Percentiles rank a stretch among this genome's conserved stretches.
Evolutionary conservation across 1,139 yeast species (phyloP).

Genomic region (Blastobotrys serpentis): DNA sequence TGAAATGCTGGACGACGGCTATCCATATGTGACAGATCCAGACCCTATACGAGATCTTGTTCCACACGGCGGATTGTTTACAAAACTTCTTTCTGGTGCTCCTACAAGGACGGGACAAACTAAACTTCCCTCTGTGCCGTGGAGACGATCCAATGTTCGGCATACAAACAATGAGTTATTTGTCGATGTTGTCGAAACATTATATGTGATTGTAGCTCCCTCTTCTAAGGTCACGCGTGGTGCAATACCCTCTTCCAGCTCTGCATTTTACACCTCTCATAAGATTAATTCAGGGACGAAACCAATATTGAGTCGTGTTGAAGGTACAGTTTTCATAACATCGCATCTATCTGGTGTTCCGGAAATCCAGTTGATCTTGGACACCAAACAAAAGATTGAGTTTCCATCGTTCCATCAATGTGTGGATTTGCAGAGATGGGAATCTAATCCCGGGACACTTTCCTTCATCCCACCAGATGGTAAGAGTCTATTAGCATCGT

Average conservation of each 20-base stretch:
- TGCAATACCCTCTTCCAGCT: constrained; percentile 18
- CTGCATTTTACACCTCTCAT: constrained; percentile 37
- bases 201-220: constrained; percentile 47
- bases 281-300: constrained; percentile 25
- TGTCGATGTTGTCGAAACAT: constrained; percentile 68
- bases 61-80: constrained; percentile 48
- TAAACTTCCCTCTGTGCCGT: constrained; percentile 45
- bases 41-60: constrained; percentile 69
- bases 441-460: constrained; percentile 40
- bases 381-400: constrained; percentile 50
- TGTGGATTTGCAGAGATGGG: constrained; percentile 41
- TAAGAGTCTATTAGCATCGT: constrained; percentile 59
- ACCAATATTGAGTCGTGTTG: constrained; percentile 58
- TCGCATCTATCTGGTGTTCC: constrained; percentile 78
- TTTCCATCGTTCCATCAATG: constrained; percentile 54
- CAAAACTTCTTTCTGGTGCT: constrained; percentile 30
- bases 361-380: constrained; percentile 57
- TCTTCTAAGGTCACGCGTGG: constrained; percentile 2
- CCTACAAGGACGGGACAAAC: constrained; percentile 22
- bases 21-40: constrained; percentile 69
- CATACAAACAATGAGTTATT: constrained; percentile 78
- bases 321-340: constrained; percentile 62
- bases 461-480: constrained; percentile 92
- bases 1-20: constrained; percentile 75
- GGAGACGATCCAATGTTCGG: constrained; percentile 68